Conservation (phyloP, 345 rosid genomes). For the Crucihimalaya himalaica region DNA sequence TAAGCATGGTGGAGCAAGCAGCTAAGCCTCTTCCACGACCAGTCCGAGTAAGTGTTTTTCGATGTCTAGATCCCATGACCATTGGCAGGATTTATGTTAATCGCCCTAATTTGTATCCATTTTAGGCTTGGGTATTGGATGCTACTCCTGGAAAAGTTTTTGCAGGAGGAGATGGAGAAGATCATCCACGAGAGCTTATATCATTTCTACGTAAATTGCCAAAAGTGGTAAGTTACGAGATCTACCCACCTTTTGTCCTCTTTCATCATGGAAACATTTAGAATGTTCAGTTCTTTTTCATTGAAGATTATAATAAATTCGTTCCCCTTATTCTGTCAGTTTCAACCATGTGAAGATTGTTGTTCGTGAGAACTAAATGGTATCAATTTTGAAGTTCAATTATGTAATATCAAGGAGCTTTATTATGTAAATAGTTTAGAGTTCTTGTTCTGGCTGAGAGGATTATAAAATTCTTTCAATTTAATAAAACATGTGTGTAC, state of each 20-base stretch:
- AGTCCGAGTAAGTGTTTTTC: constrained; percentile 59
- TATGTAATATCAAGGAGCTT: neutral
- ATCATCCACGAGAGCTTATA: constrained; percentile 86
- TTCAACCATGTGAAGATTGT: too few relatives aligned
- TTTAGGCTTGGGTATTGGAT: constrained; percentile 92
- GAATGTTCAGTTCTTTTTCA: neutral
- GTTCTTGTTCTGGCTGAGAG: neutral
- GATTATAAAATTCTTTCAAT: neutral
- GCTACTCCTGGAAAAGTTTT: constrained; percentile 96
- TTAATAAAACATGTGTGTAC: neutral
- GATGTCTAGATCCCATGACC: constrained; percentile 12
- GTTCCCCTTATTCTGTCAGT: neutral
- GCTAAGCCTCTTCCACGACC: constrained; percentile 98
- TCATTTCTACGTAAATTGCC: constrained; percentile 69
- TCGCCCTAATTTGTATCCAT: neutral
- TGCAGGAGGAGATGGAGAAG: constrained; percentile 86
- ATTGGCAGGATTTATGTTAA: neutral
- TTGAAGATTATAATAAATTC: neutral
- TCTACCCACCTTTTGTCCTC: neutral
- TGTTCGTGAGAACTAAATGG: too few relatives aligned
- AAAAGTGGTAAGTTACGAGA: constrained; percentile 55
- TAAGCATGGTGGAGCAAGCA: constrained; percentile 98
- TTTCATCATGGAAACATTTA: too few relatives aligned
- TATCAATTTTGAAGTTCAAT: neutral
- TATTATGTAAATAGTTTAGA: neutral